phyloP scores from a whole-genome alignment of 2,329 filamentous ascomycete species.

The Dryadomyces quercivorus region DNA sequence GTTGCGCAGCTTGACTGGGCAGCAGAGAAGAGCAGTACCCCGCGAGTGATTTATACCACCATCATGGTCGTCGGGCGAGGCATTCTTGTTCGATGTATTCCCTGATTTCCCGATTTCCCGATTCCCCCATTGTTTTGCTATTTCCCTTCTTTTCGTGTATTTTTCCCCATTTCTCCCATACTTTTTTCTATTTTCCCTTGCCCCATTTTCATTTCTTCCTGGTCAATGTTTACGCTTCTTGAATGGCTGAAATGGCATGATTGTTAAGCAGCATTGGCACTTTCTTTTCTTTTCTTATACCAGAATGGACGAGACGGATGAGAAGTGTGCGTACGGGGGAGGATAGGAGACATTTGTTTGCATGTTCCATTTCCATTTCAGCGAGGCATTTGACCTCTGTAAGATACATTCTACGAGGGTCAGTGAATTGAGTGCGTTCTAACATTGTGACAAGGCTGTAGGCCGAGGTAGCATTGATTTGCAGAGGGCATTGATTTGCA shows the following conservation, averaged over 20 bases:
- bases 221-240: constrained; percentile 1
- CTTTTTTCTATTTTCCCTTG: neutral
- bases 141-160: neutral
- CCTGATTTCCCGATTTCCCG: neutral
- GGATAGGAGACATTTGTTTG: too few species aligned
- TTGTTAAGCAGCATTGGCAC: neutral
- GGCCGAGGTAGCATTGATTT: too few species aligned
- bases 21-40: neutral
- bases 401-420: too few species aligned
- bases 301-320: constrained; percentile 1
- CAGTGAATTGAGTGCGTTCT: too few species aligned
- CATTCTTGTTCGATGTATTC: neutral
- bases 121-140: neutral
- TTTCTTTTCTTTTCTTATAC: neutral
- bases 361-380: too few species aligned
- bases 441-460: too few species aligned
- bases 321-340: neutral
- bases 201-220: constrained; percentile 1
- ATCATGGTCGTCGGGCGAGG: neutral
- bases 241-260: constrained; percentile 10
- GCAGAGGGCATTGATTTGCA: too few species aligned
- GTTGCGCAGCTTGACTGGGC: neutral
- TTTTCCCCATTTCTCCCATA: neutral
- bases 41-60: neutral
- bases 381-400: too few species aligned